phyloP scores from a whole-genome alignment of 108 stramenopile genomes.

The Nitzschia sp. region DNA sequence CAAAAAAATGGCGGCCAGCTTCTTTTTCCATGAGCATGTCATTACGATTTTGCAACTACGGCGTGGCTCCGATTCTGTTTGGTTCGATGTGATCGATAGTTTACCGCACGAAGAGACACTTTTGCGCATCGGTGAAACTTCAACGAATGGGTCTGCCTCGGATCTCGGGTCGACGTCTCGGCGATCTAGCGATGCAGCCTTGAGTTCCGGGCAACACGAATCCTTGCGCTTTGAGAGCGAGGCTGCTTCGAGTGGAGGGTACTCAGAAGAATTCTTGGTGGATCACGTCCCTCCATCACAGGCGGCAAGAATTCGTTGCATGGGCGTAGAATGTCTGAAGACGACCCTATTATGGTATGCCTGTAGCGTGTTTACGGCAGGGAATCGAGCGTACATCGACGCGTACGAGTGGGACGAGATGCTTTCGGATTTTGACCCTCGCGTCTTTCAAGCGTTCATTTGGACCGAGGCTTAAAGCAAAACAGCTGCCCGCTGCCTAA shows the following conservation, averaged over 20 bases:
- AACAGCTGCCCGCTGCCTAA: too few species aligned
- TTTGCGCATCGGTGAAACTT: constrained; percentile 39
- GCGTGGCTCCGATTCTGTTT: background rate
- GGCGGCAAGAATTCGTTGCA: constrained; percentile 40
- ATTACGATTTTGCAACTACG: constrained; percentile 81
- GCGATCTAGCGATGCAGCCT: background rate
- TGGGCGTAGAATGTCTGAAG: constrained; percentile 48
- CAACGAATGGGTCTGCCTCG: background rate
- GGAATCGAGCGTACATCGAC: constrained; percentile 77
- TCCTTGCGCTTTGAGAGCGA: background rate
- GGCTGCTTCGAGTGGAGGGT: background rate
- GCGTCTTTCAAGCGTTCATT: constrained; percentile 89
- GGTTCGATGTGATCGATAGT: constrained; percentile 81
- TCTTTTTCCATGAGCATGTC: constrained; percentile 92
- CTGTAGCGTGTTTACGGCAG: constrained; percentile 64
- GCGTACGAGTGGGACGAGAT: constrained; percentile 77
- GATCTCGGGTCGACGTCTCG: background rate
- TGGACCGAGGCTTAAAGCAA: constrained; percentile 49
- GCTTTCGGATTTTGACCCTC: constrained; percentile 85
- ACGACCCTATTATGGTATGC: constrained; percentile 75
- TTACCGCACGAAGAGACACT: constrained; percentile 62
- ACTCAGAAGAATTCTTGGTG: background rate
- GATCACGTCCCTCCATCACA: constrained; percentile 3
- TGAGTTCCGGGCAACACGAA: background rate
- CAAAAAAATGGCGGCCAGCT: constrained; percentile 55